phyloP scores from a whole-genome alignment of 306 rosid genomes.

The Dalbergia cochinchinensis region DNA sequence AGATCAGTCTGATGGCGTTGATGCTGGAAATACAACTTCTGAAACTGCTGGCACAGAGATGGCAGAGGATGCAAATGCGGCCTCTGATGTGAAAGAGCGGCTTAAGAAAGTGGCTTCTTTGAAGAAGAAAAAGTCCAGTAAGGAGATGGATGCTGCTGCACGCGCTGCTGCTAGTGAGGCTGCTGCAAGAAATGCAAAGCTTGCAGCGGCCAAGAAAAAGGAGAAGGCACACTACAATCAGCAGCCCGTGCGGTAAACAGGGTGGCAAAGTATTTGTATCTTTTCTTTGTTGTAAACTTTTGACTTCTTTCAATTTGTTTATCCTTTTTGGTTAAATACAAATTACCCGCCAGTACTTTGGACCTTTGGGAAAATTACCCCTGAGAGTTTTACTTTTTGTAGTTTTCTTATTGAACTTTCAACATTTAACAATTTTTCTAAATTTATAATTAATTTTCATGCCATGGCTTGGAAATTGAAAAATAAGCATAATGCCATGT shows the following conservation, averaged over 20 bases:
- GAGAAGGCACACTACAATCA: constrained; percentile 73
- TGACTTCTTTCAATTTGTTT: background rate
- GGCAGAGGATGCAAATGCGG: constrained; percentile 52
- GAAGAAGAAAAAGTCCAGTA: constrained; percentile 72
- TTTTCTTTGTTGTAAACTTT: constrained; percentile 18
- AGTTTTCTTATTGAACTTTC: background rate
- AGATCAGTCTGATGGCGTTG: constrained; percentile 49
- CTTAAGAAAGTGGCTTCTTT: constrained; percentile 63
- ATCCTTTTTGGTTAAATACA: constrained; percentile 23
- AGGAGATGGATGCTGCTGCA: constrained; percentile 73
- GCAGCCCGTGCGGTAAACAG: constrained; percentile 70
- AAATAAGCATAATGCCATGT: background rate
- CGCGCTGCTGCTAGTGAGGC: constrained; percentile 69
- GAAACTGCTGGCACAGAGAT: constrained; percentile 51
- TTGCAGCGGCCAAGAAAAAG: constrained; percentile 68
- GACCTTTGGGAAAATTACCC: background rate
- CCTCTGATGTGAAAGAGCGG: constrained; percentile 58
- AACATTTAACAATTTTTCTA: background rate
- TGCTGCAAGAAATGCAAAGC: constrained; percentile 70
- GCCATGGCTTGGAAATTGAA: background rate
- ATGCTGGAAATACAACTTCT: constrained; percentile 42
- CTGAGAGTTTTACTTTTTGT: background rate
- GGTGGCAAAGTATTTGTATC: constrained; percentile 16
- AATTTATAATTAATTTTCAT: background rate
- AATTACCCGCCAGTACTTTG: background rate